A percentile compares a stretch with the other conserved stretches of the same genome.
phyloP scores from a whole-genome alignment of 768 basidiomycete genomes.

The Hypsizygus marmoreus region DNA sequence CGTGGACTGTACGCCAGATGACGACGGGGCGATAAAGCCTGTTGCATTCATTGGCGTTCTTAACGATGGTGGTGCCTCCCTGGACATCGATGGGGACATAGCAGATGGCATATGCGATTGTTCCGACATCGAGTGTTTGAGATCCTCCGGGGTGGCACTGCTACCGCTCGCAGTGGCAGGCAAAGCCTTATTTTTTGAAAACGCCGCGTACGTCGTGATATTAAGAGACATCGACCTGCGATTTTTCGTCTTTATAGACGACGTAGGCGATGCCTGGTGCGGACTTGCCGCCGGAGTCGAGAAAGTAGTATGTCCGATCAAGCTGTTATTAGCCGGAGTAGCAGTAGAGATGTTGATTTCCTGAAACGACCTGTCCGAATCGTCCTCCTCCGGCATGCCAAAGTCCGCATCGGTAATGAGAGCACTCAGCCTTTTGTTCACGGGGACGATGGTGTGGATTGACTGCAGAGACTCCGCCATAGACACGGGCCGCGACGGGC shows the following conservation, averaged over 20 bases:
- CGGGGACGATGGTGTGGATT: conserved; percentile 68
- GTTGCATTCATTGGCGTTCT: conserved; percentile 36
- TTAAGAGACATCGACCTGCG: conserved; percentile 70
- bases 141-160: conserved; percentile 30
- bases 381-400: conserved; percentile 59
- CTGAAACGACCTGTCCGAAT: conserved; percentile 9
- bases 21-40: conserved; percentile 43
- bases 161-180: conserved; percentile 31
- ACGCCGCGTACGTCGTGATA: conserved; percentile 33
- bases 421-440: conserved; percentile 66
- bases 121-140: conserved; percentile 38
- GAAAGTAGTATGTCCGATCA: no score
- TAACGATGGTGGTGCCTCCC: conserved; percentile 43
- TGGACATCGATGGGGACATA: conserved; percentile 25
- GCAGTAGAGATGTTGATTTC: conserved; percentile 1
- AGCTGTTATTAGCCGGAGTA: conserved; percentile 7
- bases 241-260: conserved; percentile 50
- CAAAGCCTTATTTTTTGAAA: conserved; percentile 23
- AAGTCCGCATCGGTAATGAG: conserved; percentile 70
- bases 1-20: conserved; percentile 31
- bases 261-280: conserved; percentile 47
- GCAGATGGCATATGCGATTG: conserved; percentile 26
- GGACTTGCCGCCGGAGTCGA: no score
- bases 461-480: conserved; percentile 79
- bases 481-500: conserved; percentile 72